phyloP scores from a whole-genome alignment of 805 yeast genomes.

The Candida coleopterorum region DNA sequence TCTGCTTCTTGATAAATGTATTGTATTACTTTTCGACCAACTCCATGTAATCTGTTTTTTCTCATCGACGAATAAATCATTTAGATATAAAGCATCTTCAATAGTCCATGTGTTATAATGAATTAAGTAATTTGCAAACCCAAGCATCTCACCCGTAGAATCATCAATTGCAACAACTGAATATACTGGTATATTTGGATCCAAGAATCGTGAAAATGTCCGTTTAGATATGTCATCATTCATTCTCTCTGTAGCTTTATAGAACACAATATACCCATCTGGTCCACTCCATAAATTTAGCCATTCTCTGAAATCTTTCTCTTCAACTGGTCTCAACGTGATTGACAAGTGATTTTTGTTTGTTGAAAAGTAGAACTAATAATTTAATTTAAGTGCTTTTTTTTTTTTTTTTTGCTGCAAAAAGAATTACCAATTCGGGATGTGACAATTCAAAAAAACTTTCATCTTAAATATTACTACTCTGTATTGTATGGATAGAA shows the following conservation, averaged over 20 bases:
- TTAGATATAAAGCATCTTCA: constrained; percentile 42
- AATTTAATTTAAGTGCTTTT: too few species aligned
- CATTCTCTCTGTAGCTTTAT: too few species aligned
- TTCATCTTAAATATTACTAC: too few species aligned
- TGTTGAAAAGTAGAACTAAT: too few species aligned
- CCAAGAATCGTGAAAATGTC: constrained; percentile 42
- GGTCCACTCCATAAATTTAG: too few species aligned
- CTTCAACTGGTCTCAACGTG: too few species aligned
- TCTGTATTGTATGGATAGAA: too few species aligned
- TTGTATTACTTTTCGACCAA: constrained; percentile 49
- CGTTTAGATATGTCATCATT: too few species aligned
- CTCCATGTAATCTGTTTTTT: constrained; percentile 36
- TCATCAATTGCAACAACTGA: constrained; percentile 44
- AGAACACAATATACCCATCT: too few species aligned
- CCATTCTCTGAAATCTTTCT: too few species aligned
- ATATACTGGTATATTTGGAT: constrained; percentile 41
- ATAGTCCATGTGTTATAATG: constrained; percentile 50
- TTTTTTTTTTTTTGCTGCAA: too few species aligned
- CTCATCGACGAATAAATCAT: constrained; percentile 45
- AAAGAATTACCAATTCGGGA: background rate
- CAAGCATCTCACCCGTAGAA: constrained; percentile 36
- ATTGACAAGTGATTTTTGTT: too few species aligned
- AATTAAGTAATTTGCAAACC: constrained; percentile 45
- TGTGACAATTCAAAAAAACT: background rate
- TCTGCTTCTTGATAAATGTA: constrained; percentile 47